phyloP scores from a whole-genome alignment of 2,329 filamentous ascomycete species.

The Rhynchosporium agropyri region DNA sequence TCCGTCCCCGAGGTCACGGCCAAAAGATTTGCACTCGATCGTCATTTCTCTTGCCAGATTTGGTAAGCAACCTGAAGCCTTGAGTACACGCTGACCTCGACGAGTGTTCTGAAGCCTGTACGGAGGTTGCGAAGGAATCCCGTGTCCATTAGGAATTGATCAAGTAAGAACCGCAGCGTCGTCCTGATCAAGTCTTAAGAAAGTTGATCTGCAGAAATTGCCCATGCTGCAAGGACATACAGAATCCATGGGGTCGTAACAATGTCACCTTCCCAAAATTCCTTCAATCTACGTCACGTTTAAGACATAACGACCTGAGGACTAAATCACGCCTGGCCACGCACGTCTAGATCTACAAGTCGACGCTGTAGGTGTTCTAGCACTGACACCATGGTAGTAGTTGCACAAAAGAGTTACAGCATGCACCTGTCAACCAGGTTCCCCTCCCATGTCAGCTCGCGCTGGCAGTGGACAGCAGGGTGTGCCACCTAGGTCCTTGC shows the following conservation, averaged over 20 bases:
- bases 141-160: neutral
- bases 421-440: conserved; percentile 9
- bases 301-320: neutral
- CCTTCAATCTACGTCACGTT: neutral
- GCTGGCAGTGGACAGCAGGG: neutral
- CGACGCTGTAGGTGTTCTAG: neutral
- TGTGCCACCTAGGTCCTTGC: neutral
- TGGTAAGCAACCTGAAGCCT: neutral
- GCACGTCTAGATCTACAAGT: neutral
- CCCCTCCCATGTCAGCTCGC: neutral
- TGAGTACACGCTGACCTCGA: neutral
- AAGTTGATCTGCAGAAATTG: neutral
- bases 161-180: neutral
- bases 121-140: neutral
- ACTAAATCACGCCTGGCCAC: neutral
- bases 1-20: neutral
- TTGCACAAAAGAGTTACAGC: neutral
- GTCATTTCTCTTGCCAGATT: neutral
- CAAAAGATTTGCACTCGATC: neutral
- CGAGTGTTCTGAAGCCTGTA: neutral
- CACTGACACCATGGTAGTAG: neutral
- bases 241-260: neutral
- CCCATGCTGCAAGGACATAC: neutral
- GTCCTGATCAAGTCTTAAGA: neutral
- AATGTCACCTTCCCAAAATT: neutral